Percentiles rank a stretch among this genome's conserved stretches.
Evolutionary conservation across 495 filamentous ascomycete species (phyloP).

Genomic region (Penicillium silybi): DNA sequence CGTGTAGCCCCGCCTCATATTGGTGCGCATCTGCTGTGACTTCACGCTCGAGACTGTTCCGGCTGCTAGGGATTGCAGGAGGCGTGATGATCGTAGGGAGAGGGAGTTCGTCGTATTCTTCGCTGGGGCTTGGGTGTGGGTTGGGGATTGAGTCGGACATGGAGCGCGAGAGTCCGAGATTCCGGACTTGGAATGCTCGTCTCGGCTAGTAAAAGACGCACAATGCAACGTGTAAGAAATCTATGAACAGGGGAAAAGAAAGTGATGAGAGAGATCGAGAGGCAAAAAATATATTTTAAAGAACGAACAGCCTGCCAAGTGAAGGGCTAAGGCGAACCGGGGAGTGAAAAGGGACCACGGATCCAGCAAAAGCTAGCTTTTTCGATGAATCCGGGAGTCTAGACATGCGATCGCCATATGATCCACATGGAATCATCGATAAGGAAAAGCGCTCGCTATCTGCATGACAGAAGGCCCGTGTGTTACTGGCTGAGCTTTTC

Average conservation of each 20-base stretch:
- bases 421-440: constrained; percentile 5
- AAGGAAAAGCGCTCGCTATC: background rate
- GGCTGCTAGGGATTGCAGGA: background rate
- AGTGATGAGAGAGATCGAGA: background rate
- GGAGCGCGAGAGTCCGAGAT: background rate
- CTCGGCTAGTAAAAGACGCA: background rate
- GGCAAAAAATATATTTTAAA: background rate
- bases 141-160: constrained; percentile 5
- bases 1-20: constrained; percentile 11
- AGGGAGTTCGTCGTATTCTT: constrained; percentile 23
- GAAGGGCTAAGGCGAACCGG: background rate
- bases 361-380: background rate
- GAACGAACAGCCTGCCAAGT: background rate
- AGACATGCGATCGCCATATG: constrained; percentile 4
- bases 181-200: background rate
- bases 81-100: constrained; percentile 10
- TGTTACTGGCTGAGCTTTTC: background rate
- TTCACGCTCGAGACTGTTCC: constrained; percentile 17
- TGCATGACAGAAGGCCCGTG: constrained; percentile 1
- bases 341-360: constrained; percentile 1
- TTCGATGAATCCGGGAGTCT: background rate
- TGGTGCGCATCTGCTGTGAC: constrained; percentile 14
- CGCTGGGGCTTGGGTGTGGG: constrained; percentile 24
- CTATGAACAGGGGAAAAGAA: too few species aligned
- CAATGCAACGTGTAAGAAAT: too few species aligned